phyloP scores from a whole-genome alignment of 768 basidiomycete genomes.

The Suillus plorans region DNA sequence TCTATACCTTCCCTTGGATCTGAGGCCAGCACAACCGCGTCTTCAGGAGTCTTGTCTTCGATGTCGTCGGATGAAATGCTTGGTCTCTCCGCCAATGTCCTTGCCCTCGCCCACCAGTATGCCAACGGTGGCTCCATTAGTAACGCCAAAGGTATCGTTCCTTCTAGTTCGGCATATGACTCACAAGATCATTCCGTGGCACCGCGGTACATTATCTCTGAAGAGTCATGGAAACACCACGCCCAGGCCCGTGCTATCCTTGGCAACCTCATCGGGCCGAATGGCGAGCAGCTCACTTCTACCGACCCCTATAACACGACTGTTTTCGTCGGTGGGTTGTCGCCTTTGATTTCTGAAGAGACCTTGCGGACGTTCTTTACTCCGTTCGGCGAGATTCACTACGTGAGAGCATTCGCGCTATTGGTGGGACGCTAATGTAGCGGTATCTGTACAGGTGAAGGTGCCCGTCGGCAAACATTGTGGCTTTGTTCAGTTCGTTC shows the following conservation, averaged over 20 bases:
- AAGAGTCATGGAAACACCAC: constrained; percentile 84
- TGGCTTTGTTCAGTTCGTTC: constrained; percentile 93
- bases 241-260: constrained; percentile 81
- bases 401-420: constrained; percentile 50
- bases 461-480: constrained; percentile 96
- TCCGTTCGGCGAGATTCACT: constrained; percentile 93
- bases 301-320: constrained; percentile 97
- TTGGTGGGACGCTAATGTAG: constrained; percentile 10
- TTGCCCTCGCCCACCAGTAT: constrained; percentile 51
- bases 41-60: constrained; percentile 51
- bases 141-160: constrained; percentile 24
- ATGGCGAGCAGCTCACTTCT: constrained; percentile 82
- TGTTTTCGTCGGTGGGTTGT: constrained; percentile 90
- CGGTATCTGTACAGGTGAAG: constrained; percentile 62
- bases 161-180: constrained; percentile 43
- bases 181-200: constrained; percentile 39
- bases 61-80: constrained; percentile 54
- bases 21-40: constrained; percentile 41
- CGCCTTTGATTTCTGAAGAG: constrained; percentile 87
- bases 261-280: constrained; percentile 81
- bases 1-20: constrained; percentile 56
- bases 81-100: constrained; percentile 43
- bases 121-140: constrained; percentile 35
- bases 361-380: constrained; percentile 87
- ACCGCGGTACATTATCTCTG: constrained; percentile 58